Conservation (phyloP, 2,329 filamentous ascomycete species). For the Talaromyces sp. region DNA sequence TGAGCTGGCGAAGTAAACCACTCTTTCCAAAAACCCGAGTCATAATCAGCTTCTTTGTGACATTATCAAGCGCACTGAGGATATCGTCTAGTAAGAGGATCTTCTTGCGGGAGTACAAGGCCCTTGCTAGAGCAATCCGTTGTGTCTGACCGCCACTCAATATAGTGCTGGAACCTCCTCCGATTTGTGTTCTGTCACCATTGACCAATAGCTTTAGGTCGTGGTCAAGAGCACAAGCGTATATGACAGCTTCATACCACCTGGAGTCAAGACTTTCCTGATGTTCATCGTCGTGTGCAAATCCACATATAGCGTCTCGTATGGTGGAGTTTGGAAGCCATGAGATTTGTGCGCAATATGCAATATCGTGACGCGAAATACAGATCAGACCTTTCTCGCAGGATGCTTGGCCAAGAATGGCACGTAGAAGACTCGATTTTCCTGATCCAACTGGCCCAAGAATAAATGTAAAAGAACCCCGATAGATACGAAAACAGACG, state of each 20-base stretch:
- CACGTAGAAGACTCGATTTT: constrained; percentile 50
- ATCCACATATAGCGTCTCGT: constrained; percentile 29
- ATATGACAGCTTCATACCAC: constrained; percentile 29
- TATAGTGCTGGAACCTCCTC: constrained; percentile 46
- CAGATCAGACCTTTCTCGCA: constrained; percentile 30
- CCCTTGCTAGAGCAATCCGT: constrained; percentile 48
- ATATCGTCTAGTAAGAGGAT: constrained; percentile 17
- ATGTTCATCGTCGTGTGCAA: background rate
- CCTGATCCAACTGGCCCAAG: constrained; percentile 52
- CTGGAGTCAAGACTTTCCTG: constrained; percentile 22
- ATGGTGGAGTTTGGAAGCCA: constrained; percentile 32
- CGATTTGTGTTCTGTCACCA: constrained; percentile 46
- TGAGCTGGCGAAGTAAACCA: constrained; percentile 13
- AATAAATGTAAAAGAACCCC: constrained; percentile 46
- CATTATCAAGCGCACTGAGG: constrained; percentile 17
- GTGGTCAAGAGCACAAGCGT: constrained; percentile 30
- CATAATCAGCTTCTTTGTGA: constrained; percentile 14
- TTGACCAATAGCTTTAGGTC: constrained; percentile 40
- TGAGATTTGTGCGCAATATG: constrained; percentile 38
- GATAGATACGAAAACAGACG: constrained; percentile 41
- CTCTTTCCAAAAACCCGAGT: constrained; percentile 10
- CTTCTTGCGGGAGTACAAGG: constrained; percentile 43
- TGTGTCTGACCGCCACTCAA: constrained; percentile 54
- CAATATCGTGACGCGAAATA: constrained; percentile 20
- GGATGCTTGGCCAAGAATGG: constrained; percentile 43